Percentiles rank a stretch among this genome's conserved stretches.
Conservation (phyloP, 768 basidiomycete species). For the Boletus pseudopeckii region DNA sequence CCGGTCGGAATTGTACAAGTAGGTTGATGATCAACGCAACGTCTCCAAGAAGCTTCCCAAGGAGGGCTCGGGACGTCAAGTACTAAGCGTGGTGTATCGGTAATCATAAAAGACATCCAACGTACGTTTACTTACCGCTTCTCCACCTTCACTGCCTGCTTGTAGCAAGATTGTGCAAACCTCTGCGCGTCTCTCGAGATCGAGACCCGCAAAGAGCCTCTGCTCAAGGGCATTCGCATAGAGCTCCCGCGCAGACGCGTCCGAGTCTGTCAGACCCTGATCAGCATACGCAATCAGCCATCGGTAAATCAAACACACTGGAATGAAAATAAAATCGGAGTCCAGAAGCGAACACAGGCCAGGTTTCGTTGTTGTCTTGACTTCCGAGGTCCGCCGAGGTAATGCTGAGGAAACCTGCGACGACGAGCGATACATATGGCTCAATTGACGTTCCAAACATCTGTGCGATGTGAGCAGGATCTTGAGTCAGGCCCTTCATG, state of each 20-base stretch:
- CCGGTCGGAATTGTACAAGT: slow-evolving; percentile 48
- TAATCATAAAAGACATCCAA: background rate
- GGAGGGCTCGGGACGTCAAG: slow-evolving; percentile 44
- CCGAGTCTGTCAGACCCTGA: slow-evolving; percentile 34
- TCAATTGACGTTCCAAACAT: slow-evolving; percentile 39
- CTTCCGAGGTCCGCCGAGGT: slow-evolving; percentile 45
- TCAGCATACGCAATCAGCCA: background rate
- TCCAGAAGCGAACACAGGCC: slow-evolving; percentile 48
- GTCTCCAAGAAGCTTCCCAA: slow-evolving; percentile 49
- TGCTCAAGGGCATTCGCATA: slow-evolving; percentile 46
- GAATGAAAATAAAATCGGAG: slow-evolving; percentile 44
- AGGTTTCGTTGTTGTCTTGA: slow-evolving; percentile 36
- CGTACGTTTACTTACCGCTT: slow-evolving; percentile 40
- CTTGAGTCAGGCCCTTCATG: slow-evolving; percentile 40
- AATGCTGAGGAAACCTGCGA: slow-evolving; percentile 53
- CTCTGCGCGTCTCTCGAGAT: slow-evolving; percentile 49
- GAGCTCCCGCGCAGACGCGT: slow-evolving; percentile 36
- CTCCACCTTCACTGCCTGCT: slow-evolving; percentile 43
- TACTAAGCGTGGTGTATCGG: slow-evolving; percentile 32
- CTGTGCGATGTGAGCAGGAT: slow-evolving; percentile 24
- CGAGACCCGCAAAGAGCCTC: slow-evolving; percentile 55
- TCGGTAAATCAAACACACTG: slow-evolving; percentile 36
- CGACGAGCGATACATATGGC: slow-evolving; percentile 29
- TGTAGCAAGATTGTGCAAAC: slow-evolving; percentile 57
- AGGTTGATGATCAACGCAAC: slow-evolving; percentile 51